Percentiles rank a stretch among this genome's conserved stretches.
These are phyloP conservation scores for Selaginella tamariscina DNA, from an alignment of 75 land plant species.

Conservation along the genomic window DNA sequence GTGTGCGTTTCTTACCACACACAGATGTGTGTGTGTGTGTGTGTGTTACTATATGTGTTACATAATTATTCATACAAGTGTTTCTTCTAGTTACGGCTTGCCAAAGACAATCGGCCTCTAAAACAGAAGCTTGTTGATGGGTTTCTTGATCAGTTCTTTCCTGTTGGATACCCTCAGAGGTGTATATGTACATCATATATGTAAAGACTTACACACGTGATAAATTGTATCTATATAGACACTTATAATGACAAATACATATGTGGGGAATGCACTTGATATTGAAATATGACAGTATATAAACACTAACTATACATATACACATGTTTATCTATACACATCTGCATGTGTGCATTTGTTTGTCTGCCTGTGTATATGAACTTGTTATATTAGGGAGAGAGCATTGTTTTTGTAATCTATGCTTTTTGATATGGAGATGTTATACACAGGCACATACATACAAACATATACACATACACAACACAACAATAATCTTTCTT, in stretches of 20 bases:
- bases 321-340: not conserved
- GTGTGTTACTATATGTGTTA: no score
- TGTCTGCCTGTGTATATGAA: not conserved
- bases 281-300: not conserved
- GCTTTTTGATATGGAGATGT: not conserved
- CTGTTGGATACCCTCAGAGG: slow-evolving; percentile 67
- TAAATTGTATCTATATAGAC: not conserved
- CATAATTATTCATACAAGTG: not conserved
- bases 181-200: slow-evolving; percentile 1
- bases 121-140: slow-evolving; percentile 48
- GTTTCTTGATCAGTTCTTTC: slow-evolving; percentile 69
- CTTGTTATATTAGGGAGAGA: not conserved
- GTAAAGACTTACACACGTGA: not conserved
- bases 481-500: not conserved
- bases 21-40: no score
- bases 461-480: not conserved
- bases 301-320: slow-evolving; percentile 15
- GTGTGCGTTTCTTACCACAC: no score
- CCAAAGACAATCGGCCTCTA: slow-evolving; percentile 55
- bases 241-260: not conserved
- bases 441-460: not conserved
- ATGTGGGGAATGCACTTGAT: not conserved
- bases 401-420: not conserved
- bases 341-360: not conserved
- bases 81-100: slow-evolving; percentile 34